These are phyloP conservation scores for Plasmodium relictum DNA, from an alignment of 169 alveolate species.

Conservation along the genomic window DNA sequence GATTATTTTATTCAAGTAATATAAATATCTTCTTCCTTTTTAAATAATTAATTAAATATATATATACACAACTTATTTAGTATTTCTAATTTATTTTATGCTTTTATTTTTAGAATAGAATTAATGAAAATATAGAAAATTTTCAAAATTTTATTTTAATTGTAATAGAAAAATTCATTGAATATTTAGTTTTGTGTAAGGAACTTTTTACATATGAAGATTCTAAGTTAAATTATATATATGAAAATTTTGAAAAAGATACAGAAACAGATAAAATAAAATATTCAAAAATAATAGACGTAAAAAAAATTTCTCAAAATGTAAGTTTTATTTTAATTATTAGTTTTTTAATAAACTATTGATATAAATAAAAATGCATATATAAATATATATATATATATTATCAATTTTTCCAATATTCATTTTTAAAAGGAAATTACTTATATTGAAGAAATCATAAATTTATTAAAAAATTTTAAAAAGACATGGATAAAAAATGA, in stretches of 20 bases:
- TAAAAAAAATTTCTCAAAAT: constrained; percentile 22
- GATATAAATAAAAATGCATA: neutral
- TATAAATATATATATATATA: neutral
- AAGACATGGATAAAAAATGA: neutral
- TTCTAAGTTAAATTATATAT: neutral
- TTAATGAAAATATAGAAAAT: constrained; percentile 7
- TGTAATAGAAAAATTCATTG: constrained; percentile 16
- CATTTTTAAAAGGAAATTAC: constrained; percentile 26
- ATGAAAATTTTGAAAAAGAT: constrained; percentile 23
- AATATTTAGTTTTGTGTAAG: constrained; percentile 23
- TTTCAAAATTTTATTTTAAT: constrained; percentile 25
- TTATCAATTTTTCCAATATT: neutral
- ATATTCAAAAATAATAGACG: constrained; percentile 27
- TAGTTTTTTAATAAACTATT: too few relatives aligned
- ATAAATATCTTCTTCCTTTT: neutral
- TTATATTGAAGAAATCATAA: constrained; percentile 24
- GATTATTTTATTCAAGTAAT: constrained; percentile 50
- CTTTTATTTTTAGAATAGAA: constrained; percentile 19
- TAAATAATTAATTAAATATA: neutral
- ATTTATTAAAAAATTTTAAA: constrained; percentile 9
- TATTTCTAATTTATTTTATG: neutral
- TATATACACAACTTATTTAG: neutral
- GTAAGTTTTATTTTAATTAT: neutral
- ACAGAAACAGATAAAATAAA: neutral
- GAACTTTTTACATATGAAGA: constrained; percentile 38